Evolutionary conservation across 345 rosid genomes (phyloP).

Genomic region (Salix arbutifolia): DNA sequence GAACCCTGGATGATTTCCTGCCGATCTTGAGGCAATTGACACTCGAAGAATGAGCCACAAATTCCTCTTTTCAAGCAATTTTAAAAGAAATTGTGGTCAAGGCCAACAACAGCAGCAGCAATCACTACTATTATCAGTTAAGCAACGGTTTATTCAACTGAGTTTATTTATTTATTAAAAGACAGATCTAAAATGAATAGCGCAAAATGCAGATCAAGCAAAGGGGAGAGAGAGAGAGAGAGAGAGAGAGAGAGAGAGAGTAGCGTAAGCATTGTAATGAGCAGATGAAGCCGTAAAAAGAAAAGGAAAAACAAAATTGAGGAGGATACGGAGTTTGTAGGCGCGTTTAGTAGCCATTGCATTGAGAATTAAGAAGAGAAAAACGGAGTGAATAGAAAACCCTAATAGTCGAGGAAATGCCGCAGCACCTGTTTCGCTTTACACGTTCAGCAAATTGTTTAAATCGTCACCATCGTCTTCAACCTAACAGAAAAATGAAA

Average conservation of each 20-base stretch:
- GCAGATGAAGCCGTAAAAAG: background rate
- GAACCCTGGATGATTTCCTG: slow-evolving; percentile 90
- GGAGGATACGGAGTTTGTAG: slow-evolving; percentile 98
- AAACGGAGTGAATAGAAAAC: background rate
- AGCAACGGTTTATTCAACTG: background rate
- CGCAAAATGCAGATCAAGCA: background rate
- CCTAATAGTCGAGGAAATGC: slow-evolving; percentile 1
- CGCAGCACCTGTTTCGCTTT: background rate
- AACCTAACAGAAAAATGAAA: background rate
- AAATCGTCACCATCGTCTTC: background rate
- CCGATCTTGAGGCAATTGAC: slow-evolving; percentile 97
- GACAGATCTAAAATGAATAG: background rate
- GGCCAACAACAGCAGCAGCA: slow-evolving; percentile 26
- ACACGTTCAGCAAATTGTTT: slow-evolving; percentile 13
- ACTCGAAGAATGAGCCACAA: slow-evolving; percentile 90
- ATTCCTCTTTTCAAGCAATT: slow-evolving; percentile 64
- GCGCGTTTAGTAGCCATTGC: slow-evolving; percentile 95
- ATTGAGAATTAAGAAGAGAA: background rate
- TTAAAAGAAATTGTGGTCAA: slow-evolving; percentile 34
- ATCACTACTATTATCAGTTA: slow-evolving; percentile 5
- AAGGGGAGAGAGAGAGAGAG: background rate
- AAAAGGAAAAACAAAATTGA: slow-evolving; percentile 3
- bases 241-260: background rate
- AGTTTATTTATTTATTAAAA: slow-evolving; percentile 1
- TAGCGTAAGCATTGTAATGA: background rate